phyloP scores from a whole-genome alignment of 345 rosid species.

The Aquilaria malaccensis region DNA sequence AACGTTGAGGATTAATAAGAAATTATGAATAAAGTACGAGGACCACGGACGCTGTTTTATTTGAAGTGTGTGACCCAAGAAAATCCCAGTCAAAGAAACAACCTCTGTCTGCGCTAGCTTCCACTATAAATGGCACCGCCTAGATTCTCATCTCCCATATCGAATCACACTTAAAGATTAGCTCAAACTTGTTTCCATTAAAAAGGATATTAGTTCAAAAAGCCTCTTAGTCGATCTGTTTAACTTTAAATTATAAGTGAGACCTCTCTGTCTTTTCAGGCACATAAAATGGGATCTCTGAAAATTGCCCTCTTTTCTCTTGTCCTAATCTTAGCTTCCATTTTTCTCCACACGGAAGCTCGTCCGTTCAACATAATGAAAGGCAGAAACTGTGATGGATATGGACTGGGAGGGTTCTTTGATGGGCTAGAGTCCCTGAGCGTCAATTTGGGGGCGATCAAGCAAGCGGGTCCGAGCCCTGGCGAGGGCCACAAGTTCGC shows the following conservation, averaged over 20 bases:
- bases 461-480: conserved; percentile 34
- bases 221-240: no score
- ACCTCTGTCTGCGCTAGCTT: background rate
- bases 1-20: no score
- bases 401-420: conserved; percentile 21
- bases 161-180: no score
- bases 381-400: conserved; percentile 8
- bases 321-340: conserved; percentile 8
- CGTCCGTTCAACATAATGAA: conserved; percentile 32
- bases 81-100: conserved; percentile 16
- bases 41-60: no score
- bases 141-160: no score
- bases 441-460: conserved; percentile 20
- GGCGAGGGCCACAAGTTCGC: conserved; percentile 26
- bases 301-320: background rate
- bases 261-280: no score
- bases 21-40: no score
- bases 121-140: conserved; percentile 9
- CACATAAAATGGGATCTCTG: no score
- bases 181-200: no score
- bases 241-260: no score
- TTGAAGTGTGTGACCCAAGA: no score
- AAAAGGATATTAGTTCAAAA: no score
- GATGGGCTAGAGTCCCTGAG: conserved; percentile 48
- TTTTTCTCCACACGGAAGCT: conserved; percentile 21